Base-by-base conservation (phyloP, 306 rosid species). In the Vigna reflexopilosa region DNA sequence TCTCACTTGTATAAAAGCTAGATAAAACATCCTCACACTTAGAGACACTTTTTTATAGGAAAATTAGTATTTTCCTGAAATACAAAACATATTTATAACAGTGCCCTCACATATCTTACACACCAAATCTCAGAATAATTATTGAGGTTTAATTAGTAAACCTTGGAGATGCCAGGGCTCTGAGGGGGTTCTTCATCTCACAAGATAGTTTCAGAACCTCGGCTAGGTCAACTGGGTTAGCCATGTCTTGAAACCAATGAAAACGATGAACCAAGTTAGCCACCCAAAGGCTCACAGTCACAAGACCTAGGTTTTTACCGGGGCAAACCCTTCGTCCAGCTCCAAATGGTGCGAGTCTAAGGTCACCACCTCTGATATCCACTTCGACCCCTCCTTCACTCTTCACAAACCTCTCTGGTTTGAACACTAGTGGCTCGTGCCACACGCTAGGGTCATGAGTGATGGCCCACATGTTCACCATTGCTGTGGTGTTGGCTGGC, bases 261-360 rank as follows among this genome's bases (percentile, higher is more conserved):
- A 86, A 81, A 22, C 38, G 22, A n/a, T 63, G 84, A 64, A 83
- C 82, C 84, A 86, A 75, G 26, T 76, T 83, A 78, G 87, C 90
- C 74, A 86, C 87, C 90, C 90, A 86, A 59, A 81, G 90, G 75
- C 49, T 84, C 68, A 81, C 90, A 1, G 84, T 75, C 4, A 81
- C 84, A 19, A 87, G 81, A 7, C 88, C 90, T 0, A 87, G 58
- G 73, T 81, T 87, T 82, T 48, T 87, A 0, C 90, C 90, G 0
- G 90, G 90, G 64, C 88, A 87, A 66, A 87, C 90, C 86, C 90
- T 81, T 3, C 90, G 90, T 3, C 88, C 90, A 8, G 90, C 88
- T n/a, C 90, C 90, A 17, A 87, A 87, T 0, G 90, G 90, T 14
- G 90, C 90, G 2, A 87, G 88, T 81, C 88, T 84, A 1, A 84